A percentile compares a stretch with the other conserved stretches of the same genome.
These are phyloP conservation scores for Cyclanthera cordifolia DNA, from an alignment of 306 rosid species.

Conservation along the genomic window DNA sequence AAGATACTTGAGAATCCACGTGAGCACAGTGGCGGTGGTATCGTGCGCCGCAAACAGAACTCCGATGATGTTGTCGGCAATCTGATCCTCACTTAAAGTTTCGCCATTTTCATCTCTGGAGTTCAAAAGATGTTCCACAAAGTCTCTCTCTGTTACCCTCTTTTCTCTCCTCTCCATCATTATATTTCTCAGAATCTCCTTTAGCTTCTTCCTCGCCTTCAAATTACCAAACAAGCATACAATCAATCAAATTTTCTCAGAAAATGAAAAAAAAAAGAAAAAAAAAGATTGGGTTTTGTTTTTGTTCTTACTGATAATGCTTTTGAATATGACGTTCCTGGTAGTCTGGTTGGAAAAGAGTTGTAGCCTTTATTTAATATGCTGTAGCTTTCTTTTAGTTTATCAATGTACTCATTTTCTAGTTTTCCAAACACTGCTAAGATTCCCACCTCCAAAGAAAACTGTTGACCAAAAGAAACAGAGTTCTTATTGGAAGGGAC, in stretches of 20 bases:
- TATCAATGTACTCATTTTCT: constrained; percentile 38
- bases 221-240: not conserved
- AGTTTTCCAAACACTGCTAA: constrained; percentile 58
- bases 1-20: constrained; percentile 87
- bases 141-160: constrained; percentile 36
- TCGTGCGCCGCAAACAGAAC: constrained; percentile 91
- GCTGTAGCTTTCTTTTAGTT: constrained; percentile 55
- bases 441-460: constrained; percentile 63
- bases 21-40: constrained; percentile 78
- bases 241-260: not conserved
- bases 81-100: constrained; percentile 41
- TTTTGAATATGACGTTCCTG: constrained; percentile 65
- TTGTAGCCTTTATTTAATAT: constrained; percentile 79
- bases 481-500: not conserved
- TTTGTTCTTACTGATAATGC: constrained; percentile 51
- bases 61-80: constrained; percentile 85
- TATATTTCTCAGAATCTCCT: constrained; percentile 49
- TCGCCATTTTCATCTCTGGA: constrained; percentile 42
- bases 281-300: not conserved
- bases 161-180: constrained; percentile 54
- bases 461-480: constrained; percentile 23
- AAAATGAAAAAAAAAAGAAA: not conserved
- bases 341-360: constrained; percentile 55
- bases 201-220: constrained; percentile 60
- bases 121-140: constrained; percentile 49